phyloP scores from a whole-genome alignment of 169 alveolate species.

The Amoebophrya sp. region DNA sequence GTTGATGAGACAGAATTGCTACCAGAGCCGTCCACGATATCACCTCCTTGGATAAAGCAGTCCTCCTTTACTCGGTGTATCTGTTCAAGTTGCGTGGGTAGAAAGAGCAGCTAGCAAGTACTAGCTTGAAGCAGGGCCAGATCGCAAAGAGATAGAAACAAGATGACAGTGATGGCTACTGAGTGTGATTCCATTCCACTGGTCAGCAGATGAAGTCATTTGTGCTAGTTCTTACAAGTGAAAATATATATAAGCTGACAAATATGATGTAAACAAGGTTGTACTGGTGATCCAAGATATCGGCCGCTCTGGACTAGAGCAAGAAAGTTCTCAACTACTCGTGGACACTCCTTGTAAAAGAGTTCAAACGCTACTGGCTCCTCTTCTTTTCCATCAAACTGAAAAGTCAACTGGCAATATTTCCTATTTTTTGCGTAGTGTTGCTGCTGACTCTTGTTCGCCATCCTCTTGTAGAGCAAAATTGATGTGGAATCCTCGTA shows the following conservation, averaged over 20 bases:
- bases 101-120: no score
- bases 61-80: neutral
- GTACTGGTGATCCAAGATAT: neutral
- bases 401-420: neutral
- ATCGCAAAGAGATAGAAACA: no score
- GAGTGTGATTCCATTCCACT: no score
- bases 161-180: no score
- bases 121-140: no score
- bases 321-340: neutral
- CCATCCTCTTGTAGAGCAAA: neutral
- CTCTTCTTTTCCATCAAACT: neutral
- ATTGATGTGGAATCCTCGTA: neutral
- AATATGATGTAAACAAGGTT: no score
- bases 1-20: neutral
- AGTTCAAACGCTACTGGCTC: neutral
- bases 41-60: neutral
- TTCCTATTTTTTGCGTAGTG: neutral
- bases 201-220: neutral
- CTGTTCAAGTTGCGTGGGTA: no score
- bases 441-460: neutral
- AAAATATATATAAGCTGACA: no score
- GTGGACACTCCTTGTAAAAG: slow-evolving; percentile 11
- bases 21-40: neutral
- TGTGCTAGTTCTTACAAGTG: neutral
- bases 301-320: neutral